Evolutionary conservation across 2,329 filamentous ascomycete genomes (phyloP), one percentile per base, ranked within the genome.

Genomic region (Blumeria hordei): DNA sequence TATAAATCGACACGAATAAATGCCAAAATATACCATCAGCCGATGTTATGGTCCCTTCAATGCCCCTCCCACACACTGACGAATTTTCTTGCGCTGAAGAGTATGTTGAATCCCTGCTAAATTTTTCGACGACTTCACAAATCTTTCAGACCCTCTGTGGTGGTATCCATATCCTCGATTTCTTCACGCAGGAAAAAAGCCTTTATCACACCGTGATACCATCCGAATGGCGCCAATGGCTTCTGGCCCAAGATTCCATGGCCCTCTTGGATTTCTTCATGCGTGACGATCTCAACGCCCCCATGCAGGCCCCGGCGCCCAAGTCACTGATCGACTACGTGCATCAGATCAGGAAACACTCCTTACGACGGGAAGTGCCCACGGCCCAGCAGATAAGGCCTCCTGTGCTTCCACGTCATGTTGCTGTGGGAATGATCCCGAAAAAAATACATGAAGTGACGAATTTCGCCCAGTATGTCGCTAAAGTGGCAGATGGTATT

Each of bases 361-460:
- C 80, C 11, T 69, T 96, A 32, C 68, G 69, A 7, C 73, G 88
- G 36, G 71, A 78, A 1, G 84, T 85, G 55, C 62, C 67, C 3
- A 34, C 10, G 6, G 18, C 18, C n/a, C 63, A 12, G 65, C 68
- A 55, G 65, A 68, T 47, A 71, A 72, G 55, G 69, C 76, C 55
- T 6, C 39, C 39, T 5, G 72, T 76, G 5, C 66, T 94, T 21
- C 79, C 86, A 2, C 75, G 78, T 52, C 76, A 82, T 60, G 77
- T 94, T 14, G 77, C 85, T 0, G 76, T 94, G 12, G 92, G 92
- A 3, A 98, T 98, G 92, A 94, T 87, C 59, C 78, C 83, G 16
- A 98, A 98, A 67, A 98, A 98, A 68, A 75, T 86, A 0, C 92
- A 98, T 64, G 92, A 98, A 69, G 92, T 96, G 35, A 77, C 80